These are phyloP conservation scores for Cercospora zeae-maydis DNA, from an alignment of 2,329 filamentous ascomycete genomes.

Conservation along the genomic window DNA sequence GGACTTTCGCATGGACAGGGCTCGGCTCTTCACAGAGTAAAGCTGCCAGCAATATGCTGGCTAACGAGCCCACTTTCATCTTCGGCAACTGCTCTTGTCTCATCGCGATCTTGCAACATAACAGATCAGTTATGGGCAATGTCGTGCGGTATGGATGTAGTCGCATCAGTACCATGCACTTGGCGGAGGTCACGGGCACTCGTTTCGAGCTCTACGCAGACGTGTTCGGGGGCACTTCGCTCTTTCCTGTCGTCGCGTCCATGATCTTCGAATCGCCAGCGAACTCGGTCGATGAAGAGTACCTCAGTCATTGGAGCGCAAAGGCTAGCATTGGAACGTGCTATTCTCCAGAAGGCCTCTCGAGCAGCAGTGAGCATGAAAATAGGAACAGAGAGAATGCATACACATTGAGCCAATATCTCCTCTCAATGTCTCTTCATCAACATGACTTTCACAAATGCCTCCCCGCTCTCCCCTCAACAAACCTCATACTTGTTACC, in stretches of 20 bases:
- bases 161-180: not conserved
- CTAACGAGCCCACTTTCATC: not conserved
- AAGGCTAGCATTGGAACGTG: not conserved
- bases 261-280: conserved; percentile 11
- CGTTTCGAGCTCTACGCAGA: conserved; percentile 8
- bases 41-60: not conserved
- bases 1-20: not conserved
- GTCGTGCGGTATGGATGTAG: not conserved
- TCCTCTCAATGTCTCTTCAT: no score
- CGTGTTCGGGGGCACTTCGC: conserved; percentile 3
- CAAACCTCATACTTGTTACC: no score
- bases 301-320: not conserved
- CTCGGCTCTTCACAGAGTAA: not conserved
- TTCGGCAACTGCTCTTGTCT: not conserved
- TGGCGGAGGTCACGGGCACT: not conserved
- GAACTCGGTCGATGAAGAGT: conserved; percentile 6
- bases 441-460: no score
- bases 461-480: no score
- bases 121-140: not conserved
- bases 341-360: no score
- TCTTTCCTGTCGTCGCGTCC: conserved; percentile 4
- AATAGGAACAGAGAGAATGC: no score
- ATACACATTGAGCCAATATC: no score
- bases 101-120: not conserved
- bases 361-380: no score